phyloP scores from a whole-genome alignment of 257 asterid species.

The Penstemon barbatus region DNA sequence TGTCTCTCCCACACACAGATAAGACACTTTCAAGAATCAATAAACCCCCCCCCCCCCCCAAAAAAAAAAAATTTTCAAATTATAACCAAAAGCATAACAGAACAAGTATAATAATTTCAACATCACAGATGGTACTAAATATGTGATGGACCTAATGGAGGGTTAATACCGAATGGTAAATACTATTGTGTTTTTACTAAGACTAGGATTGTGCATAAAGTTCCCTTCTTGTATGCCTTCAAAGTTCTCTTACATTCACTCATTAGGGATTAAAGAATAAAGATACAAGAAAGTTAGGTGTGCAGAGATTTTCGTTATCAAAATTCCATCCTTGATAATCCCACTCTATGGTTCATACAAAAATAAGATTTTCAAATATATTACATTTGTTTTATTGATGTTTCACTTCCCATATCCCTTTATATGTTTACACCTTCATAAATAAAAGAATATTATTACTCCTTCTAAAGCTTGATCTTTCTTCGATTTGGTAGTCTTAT shows the following conservation, averaged over 20 bases:
- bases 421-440: background rate
- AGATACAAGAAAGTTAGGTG: background rate
- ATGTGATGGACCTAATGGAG: background rate
- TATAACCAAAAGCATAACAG: background rate
- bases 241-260: background rate
- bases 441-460: background rate
- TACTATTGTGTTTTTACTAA: background rate
- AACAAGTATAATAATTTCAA: background rate
- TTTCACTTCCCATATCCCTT: background rate
- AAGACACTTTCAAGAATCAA: background rate
- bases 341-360: background rate
- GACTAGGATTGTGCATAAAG: background rate
- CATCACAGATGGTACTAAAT: background rate
- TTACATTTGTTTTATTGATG: background rate
- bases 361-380: constrained; percentile 1
- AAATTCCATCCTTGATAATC: background rate
- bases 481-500: constrained; percentile 3
- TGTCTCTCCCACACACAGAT: background rate
- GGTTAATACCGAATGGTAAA: background rate
- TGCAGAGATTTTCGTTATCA: too few relatives aligned
- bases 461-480: constrained; percentile 19
- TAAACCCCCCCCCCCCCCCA: background rate
- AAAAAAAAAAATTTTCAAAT: background rate
- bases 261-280: background rate
- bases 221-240: background rate